Base-by-base conservation (phyloP, 768 basidiomycete genomes). In the Mycena chlorophos region DNA sequence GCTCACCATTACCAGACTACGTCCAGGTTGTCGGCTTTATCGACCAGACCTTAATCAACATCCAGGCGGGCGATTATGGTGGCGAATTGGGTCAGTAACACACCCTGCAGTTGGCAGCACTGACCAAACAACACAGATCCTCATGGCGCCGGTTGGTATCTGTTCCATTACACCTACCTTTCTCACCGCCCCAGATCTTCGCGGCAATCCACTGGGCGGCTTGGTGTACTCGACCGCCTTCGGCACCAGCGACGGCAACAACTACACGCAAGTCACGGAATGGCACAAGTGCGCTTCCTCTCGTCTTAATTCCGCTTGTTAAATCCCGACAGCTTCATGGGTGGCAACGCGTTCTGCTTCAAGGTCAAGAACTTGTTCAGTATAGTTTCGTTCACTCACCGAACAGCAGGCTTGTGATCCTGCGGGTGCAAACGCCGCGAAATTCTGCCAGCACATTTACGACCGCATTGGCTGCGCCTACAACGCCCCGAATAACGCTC, bases 171-270 rank as follows among this genome's bases (percentile, higher is more conserved):
- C 47, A 50, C 2, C 31, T 26, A 52, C 14, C 12, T 31, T 19
- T 39, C 20, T 31, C 27, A 5, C 5, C 25, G 29, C 2, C 25
- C 8, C 17, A 57, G 49, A 56, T 49, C 20, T 55, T 42, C 54
- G 87, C 58, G 91, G 91, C n/a, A 94, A 91, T 73, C 88, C 88
- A 3, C 74, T 89, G 25, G 90, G 90, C 59, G 87, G 83, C 47
- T 68, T 91, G 25, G 54, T 89, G 39, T 92, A 79, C 74, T 83
- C 88, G 0, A 85, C 73, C 56, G 78, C 72, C 12, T 86, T 77
- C 64, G 71, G 67, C 45, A n/a, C n/a, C n/a, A 66, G 60, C 45
- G 70, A 78, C 58, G 78, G 76, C 60, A 67, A 67, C 55, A 70
- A 73, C 0, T 77, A 72, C 66, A 64, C 69, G 8, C 90, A 92